Evolutionary conservation across 1,139 yeast genomes (phyloP).

Genomic region (Suhomyces taliae): DNA sequence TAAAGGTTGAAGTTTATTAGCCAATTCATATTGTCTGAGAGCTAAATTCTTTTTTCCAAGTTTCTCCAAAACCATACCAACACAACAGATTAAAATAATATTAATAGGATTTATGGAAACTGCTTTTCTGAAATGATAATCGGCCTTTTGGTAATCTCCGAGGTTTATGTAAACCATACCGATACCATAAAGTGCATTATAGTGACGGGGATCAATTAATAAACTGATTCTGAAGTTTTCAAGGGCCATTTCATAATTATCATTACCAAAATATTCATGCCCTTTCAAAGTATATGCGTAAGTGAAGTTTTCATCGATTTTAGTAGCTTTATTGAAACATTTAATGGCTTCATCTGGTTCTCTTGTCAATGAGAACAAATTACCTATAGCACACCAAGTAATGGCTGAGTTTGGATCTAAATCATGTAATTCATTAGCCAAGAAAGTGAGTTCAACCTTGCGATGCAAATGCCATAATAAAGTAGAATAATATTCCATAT

Average conservation of each 20-base stretch:
- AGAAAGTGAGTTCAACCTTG: conserved; percentile 73
- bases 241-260: conserved; percentile 87
- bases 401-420: conserved; percentile 67
- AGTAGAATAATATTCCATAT: conserved; percentile 91
- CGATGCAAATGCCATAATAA: conserved; percentile 89
- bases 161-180: conserved; percentile 92
- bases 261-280: conserved; percentile 86
- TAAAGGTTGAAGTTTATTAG: conserved; percentile 80
- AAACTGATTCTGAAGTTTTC: conserved; percentile 81
- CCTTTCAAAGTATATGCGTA: conserved; percentile 94
- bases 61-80: conserved; percentile 91
- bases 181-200: conserved; percentile 93
- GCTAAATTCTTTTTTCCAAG: conserved; percentile 71
- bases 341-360: conserved; percentile 91
- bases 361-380: conserved; percentile 75
- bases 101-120: conserved; percentile 87
- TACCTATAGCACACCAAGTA: conserved; percentile 93
- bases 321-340: conserved; percentile 80
- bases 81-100: conserved; percentile 85
- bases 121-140: conserved; percentile 84
- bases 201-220: conserved; percentile 76
- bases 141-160: conserved; percentile 83
- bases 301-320: conserved; percentile 68
- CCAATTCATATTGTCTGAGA: conserved; percentile 77
- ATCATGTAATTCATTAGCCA: conserved; percentile 80